phyloP scores from a whole-genome alignment of 73 alveolate genomes.

The Diophrys appendiculata region DNA sequence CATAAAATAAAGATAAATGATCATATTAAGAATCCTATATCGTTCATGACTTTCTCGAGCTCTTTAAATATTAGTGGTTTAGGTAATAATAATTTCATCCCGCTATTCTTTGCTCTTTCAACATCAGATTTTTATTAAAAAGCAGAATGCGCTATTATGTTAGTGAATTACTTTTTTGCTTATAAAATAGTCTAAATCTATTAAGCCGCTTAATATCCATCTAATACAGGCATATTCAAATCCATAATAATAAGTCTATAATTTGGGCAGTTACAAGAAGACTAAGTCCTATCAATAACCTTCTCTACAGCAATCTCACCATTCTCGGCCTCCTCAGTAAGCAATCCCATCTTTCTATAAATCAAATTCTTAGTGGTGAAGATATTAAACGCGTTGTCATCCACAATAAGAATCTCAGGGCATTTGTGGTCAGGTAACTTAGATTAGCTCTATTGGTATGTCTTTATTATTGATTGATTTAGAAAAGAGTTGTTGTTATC shows the following conservation, averaged over 20 bases:
- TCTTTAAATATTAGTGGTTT: background rate
- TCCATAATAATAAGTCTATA: background rate
- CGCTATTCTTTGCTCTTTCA: background rate
- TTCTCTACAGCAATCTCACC: constrained; percentile 12
- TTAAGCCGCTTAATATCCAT: background rate
- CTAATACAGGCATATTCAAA: background rate
- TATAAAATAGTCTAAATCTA: background rate
- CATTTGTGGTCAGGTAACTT: too few relatives aligned
- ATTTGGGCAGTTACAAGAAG: background rate
- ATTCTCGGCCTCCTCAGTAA: constrained; percentile 27
- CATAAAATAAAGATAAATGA: too few relatives aligned
- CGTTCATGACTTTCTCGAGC: background rate
- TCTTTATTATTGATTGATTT: too few relatives aligned
- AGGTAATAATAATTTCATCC: background rate
- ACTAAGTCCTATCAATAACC: background rate
- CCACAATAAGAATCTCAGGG: constrained; percentile 27
- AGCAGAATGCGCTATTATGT: background rate
- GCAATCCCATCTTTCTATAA: background rate
- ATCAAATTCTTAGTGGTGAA: constrained; percentile 14
- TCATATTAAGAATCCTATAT: too few relatives aligned
- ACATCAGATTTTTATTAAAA: background rate
- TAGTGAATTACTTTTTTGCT: background rate
- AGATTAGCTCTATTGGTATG: too few relatives aligned
- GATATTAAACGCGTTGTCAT: constrained; percentile 42
- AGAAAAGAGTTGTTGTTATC: too few relatives aligned